Evolutionary conservation across 2,329 filamentous ascomycete species (phyloP).

Genomic region (Chrysoporthe puriensis): DNA sequence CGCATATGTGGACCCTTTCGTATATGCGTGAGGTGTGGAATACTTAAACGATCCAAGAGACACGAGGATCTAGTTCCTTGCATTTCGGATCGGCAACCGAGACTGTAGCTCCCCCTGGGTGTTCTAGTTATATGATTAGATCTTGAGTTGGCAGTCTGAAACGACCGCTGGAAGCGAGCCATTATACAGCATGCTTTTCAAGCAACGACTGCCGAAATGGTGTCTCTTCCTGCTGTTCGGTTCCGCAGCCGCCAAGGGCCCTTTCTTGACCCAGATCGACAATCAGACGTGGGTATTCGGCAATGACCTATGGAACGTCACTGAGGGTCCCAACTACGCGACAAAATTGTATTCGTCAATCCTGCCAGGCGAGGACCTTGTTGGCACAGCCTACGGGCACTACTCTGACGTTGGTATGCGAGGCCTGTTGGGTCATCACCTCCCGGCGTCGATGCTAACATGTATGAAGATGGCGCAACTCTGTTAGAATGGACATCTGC

Average conservation of each 20-base stretch:
- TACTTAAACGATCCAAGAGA: neutral
- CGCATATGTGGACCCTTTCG: neutral
- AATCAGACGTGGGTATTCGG: slow-evolving; percentile 38
- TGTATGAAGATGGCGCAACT: slow-evolving; percentile 45
- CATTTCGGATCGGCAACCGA: neutral
- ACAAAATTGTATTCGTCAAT: slow-evolving; percentile 27
- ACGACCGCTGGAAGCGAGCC: neutral
- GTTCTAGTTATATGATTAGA: neutral
- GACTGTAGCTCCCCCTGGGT: neutral
- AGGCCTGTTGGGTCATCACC: neutral
- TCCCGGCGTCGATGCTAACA: neutral
- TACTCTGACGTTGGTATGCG: slow-evolving; percentile 38
- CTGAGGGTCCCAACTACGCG: slow-evolving; percentile 33
- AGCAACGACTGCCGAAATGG: neutral
- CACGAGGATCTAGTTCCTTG: neutral
- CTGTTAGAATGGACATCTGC: slow-evolving; percentile 53
- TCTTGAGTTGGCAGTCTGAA: neutral
- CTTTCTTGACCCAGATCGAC: slow-evolving; percentile 36
- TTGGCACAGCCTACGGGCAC: slow-evolving; percentile 38
- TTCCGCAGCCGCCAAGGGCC: slow-evolving; percentile 16
- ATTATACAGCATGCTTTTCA: slow-evolving; percentile 3
- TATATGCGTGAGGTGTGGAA: neutral
- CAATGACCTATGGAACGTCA: slow-evolving; percentile 37
- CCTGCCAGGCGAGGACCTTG: slow-evolving; percentile 37
- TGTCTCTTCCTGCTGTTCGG: slow-evolving; percentile 6